Evolutionary conservation across 345 rosid genomes (phyloP).

Genomic region (Hibiscus mutabilis): DNA sequence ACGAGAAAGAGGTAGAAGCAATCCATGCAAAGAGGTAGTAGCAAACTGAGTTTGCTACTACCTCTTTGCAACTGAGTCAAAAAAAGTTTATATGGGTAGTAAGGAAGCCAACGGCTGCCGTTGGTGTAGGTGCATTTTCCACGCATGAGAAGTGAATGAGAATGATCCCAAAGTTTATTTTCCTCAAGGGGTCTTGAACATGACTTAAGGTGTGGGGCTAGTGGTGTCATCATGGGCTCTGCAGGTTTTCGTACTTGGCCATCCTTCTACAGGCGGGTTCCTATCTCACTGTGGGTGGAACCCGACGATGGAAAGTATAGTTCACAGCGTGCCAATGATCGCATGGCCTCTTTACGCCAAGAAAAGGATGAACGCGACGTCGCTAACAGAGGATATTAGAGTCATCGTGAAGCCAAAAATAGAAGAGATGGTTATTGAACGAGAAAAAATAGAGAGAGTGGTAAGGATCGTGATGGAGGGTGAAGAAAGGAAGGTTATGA

Average conservation of each 20-base stretch:
- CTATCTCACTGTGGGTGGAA: constrained; percentile 47
- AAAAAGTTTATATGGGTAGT: too few species aligned
- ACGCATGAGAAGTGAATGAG: too few species aligned
- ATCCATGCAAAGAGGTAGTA: too few species aligned
- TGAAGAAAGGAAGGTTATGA: constrained; percentile 22
- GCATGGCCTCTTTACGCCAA: constrained; percentile 43
- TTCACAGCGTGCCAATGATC: constrained; percentile 36
- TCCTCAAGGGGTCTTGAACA: too few species aligned
- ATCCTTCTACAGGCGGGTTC: constrained; percentile 31
- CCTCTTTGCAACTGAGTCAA: too few species aligned
- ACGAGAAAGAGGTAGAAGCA: too few species aligned
- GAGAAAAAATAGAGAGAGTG: constrained; percentile 26
- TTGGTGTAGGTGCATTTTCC: too few species aligned
- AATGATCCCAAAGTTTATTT: too few species aligned
- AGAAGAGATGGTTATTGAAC: constrained; percentile 8
- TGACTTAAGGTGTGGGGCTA: too few species aligned
- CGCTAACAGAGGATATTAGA: constrained; percentile 26
- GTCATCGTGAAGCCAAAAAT: constrained; percentile 19
- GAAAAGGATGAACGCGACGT: constrained; percentile 31
- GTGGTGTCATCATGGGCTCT: constrained; percentile 35
- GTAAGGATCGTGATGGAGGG: constrained; percentile 31
- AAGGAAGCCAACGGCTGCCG: too few species aligned
- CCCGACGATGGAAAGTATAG: constrained; percentile 33
- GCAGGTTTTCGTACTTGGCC: constrained; percentile 30
- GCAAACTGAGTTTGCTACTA: too few species aligned